These are phyloP conservation scores for Paulownia fortunei DNA, from an alignment of 257 asterid species.

Conservation along the genomic window DNA sequence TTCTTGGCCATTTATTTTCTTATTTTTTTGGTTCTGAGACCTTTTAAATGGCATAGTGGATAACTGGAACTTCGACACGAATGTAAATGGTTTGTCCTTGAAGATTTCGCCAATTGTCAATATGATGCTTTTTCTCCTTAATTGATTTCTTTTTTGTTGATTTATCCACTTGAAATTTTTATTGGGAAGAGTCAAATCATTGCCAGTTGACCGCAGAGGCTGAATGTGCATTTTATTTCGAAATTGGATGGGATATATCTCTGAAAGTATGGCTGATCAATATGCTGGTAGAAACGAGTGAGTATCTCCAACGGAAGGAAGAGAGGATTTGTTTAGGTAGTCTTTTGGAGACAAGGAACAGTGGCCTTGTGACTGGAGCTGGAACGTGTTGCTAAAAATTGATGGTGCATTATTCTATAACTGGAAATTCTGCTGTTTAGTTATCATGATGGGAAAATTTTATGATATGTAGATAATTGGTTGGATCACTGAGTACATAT, in stretches of 20 bases:
- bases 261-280: neutral
- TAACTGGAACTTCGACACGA: neutral
- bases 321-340: neutral
- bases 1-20: neutral
- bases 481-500: neutral
- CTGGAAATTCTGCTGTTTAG: neutral
- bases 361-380: slow-evolving; percentile 3
- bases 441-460: neutral
- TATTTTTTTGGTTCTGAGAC: neutral
- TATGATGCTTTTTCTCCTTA: neutral
- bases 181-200: neutral
- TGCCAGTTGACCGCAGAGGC: slow-evolving; percentile 11
- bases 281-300: neutral
- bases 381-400: neutral
- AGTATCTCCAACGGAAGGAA: neutral
- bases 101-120: neutral
- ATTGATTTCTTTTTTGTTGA: neutral
- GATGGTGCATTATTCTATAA: neutral
- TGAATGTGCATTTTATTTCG: neutral
- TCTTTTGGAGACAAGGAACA: neutral
- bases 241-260: neutral
- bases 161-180: slow-evolving; percentile 1
- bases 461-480: neutral
- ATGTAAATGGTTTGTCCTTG: neutral
- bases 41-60: neutral